Conservation (phyloP, 1,284 basidiomycete species). For the Irpex sp. region DNA sequence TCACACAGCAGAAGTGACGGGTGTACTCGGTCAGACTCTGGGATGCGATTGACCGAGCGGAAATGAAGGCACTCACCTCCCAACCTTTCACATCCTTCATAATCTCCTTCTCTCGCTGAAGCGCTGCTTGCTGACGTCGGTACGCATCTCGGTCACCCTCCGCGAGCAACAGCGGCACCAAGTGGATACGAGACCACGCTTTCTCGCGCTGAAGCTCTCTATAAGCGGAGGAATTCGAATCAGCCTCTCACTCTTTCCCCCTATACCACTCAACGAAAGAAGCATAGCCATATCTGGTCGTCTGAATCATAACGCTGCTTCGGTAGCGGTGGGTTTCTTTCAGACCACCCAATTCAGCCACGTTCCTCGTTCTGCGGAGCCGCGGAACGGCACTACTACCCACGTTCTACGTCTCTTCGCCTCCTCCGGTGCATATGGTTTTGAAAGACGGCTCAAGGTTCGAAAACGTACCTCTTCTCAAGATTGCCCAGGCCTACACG, state of each 20-base stretch:
- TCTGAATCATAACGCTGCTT: slow-evolving; percentile 39
- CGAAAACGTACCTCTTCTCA: slow-evolving; percentile 67
- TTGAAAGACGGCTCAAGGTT: slow-evolving; percentile 17
- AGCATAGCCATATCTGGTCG: slow-evolving; percentile 17
- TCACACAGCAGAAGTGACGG: slow-evolving; percentile 5
- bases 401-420: slow-evolving; percentile 57
- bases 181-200: slow-evolving; percentile 94
- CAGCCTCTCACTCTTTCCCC: slow-evolving; percentile 17
- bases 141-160: slow-evolving; percentile 92
- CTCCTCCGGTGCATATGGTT: slow-evolving; percentile 36
- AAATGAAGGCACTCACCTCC: slow-evolving; percentile 67
- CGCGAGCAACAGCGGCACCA: slow-evolving; percentile 88
- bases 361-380: slow-evolving; percentile 59
- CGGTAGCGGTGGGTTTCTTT: slow-evolving; percentile 64
- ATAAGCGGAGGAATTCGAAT: slow-evolving; percentile 21
- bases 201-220: slow-evolving; percentile 95
- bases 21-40: slow-evolving; percentile 18
- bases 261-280: slow-evolving; percentile 15
- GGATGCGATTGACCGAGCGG: not conserved
- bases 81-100: slow-evolving; percentile 96
- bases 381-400: slow-evolving; percentile 39
- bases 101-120: slow-evolving; percentile 84
- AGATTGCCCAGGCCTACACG: slow-evolving; percentile 86
- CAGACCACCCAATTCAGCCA: slow-evolving; percentile 31
- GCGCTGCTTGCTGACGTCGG: slow-evolving; percentile 77